Evolutionary conservation across 2,329 filamentous ascomycete genomes (phyloP), one percentile per base, ranked within the genome.

Genomic region (Neofusicoccum ribis): DNA sequence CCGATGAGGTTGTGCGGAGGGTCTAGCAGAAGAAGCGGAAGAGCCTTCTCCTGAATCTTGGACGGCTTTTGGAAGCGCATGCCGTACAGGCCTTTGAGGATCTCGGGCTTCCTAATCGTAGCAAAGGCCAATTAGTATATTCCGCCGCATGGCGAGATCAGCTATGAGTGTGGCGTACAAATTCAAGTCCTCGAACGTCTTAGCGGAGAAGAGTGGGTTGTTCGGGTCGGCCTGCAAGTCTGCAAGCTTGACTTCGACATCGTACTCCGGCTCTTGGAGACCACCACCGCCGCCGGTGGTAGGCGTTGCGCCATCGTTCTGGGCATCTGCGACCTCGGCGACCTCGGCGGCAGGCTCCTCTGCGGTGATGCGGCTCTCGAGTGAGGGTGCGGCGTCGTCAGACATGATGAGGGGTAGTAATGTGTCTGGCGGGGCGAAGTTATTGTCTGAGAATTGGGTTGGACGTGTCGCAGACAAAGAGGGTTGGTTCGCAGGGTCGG

Each of bases 1-100:
- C 93, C 95, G 74, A 99, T 94, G 86, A 99, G 91, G 79, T 98
- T 98, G 69, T 85, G 85, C 0, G 94, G 90, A n/a, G 95, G 94
- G 74, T 97, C 84, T 71, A 86, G 82, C 68, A 99, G 86, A 74
- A 99, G 90, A 64, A 99, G 85, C 34, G 95, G 95, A 17, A 99
- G 86, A 1, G 95, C 95, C 71, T 90, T 92, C 78, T 97, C 95
- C 82, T 99, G 95, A 70, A 99, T 96, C 82, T 99, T 99, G 65
- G 95, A 98, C 0, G 95, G 95, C 79, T 96, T 96, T 73, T 89
- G 86, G 83, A 97, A 98, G 80, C 91, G 91, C 85, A 98, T 91
- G 63, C 86, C 83, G 52, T 88, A 83, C 37, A 97, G 85, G 54
- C 92, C 93, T 69, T 91, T 88, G 63, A 93, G 85, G 72, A 71